Percentiles rank a stretch among this genome's conserved stretches.
These are phyloP conservation scores for Ophiostoma sp. DNA, from an alignment of 2,329 filamentous ascomycete species.

Conservation along the genomic window DNA sequence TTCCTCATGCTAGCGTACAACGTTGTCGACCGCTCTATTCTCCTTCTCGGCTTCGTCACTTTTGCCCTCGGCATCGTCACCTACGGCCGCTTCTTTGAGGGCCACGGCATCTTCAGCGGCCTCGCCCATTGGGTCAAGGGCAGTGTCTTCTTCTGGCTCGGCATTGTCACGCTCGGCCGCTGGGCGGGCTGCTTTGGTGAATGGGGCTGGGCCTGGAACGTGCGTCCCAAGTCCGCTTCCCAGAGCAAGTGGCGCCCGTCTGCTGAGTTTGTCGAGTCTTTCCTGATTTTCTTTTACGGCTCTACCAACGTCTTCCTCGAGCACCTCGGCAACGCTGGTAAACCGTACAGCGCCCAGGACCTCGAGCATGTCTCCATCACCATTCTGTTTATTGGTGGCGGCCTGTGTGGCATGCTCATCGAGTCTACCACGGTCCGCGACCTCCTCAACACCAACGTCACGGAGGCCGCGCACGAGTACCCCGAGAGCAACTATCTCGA, in stretches of 20 bases:
- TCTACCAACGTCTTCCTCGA: constrained; percentile 88
- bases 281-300: constrained; percentile 86
- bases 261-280: constrained; percentile 84
- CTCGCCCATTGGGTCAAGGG: constrained; percentile 93
- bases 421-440: constrained; percentile 67
- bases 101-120: constrained; percentile 67
- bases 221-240: constrained; percentile 56
- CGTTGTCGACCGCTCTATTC: constrained; percentile 66
- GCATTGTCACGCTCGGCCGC: constrained; percentile 76
- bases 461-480: constrained; percentile 34
- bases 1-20: constrained; percentile 57
- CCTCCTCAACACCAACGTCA: constrained; percentile 54
- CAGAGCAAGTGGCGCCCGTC: constrained; percentile 61
- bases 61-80: constrained; percentile 68
- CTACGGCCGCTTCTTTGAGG: constrained; percentile 76
- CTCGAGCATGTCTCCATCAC: constrained; percentile 91
- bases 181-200: constrained; percentile 89
- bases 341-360: constrained; percentile 68
- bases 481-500: constrained; percentile 35
- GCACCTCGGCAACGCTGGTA: constrained; percentile 68
- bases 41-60: constrained; percentile 71
- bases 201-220: constrained; percentile 92
- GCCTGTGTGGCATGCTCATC: constrained; percentile 79
- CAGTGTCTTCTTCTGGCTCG: constrained; percentile 91
- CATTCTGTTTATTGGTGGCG: constrained; percentile 87